phyloP scores from a whole-genome alignment of 2,329 filamentous ascomycete species.

The Cladobotryum mycophilum region DNA sequence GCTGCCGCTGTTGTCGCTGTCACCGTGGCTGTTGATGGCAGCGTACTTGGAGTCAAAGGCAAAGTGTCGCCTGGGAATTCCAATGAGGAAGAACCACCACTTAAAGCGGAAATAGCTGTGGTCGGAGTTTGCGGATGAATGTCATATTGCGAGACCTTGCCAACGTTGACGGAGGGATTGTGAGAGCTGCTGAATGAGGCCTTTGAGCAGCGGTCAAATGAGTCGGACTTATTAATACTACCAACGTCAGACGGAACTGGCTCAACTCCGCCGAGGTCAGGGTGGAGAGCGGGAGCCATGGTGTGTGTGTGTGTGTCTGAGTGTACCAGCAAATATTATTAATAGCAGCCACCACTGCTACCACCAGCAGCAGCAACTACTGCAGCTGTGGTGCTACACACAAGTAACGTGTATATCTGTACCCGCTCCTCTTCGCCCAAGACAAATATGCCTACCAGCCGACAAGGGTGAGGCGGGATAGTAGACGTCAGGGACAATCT shows the following conservation, averaged over 20 bases:
- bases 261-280: constrained; percentile 35
- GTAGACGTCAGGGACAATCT: too few species aligned
- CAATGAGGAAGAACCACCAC: constrained; percentile 20
- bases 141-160: constrained; percentile 15
- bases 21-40: constrained; percentile 10
- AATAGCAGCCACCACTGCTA: neutral
- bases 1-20: constrained; percentile 1
- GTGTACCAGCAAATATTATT: neutral
- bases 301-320: constrained; percentile 15
- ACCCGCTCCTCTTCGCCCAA: too few species aligned
- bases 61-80: neutral
- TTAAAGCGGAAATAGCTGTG: constrained; percentile 21
- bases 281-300: constrained; percentile 41
- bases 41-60: neutral
- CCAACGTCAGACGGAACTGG: neutral
- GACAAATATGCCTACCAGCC: too few species aligned
- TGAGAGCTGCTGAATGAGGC: constrained; percentile 10
- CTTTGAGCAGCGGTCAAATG: constrained; percentile 15
- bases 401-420: too few species aligned
- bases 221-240: constrained; percentile 10
- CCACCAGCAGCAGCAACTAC: too few species aligned
- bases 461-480: too few species aligned
- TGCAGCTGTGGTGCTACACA: too few species aligned
- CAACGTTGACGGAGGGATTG: constrained; percentile 18
- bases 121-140: constrained; percentile 14